Percentiles rank a stretch among this genome's conserved stretches.
Conservation (phyloP, 768 basidiomycete genomes). For the Boletus reticuloceps region DNA sequence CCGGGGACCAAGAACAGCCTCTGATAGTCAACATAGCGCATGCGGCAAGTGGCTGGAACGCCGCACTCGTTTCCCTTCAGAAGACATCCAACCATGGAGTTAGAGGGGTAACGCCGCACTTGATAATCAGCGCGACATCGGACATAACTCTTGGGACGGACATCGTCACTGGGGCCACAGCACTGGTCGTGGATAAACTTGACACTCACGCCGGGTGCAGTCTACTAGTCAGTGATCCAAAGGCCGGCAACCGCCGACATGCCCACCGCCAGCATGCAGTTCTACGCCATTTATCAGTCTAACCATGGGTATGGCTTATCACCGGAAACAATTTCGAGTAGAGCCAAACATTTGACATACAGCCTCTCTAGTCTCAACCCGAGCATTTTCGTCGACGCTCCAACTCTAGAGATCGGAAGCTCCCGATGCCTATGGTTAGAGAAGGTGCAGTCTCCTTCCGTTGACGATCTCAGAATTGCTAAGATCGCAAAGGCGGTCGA, state of each 20-base stretch:
- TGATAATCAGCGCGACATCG: not conserved
- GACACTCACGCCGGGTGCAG: no score
- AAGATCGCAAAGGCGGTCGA: not conserved
- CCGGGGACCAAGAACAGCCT: no score
- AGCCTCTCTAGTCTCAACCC: no score
- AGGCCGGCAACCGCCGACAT: not conserved
- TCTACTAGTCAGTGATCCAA: not conserved
- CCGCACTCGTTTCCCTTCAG: not conserved
- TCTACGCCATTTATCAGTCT: conserved; percentile 15
- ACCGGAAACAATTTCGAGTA: no score
- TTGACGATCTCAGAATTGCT: conserved; percentile 2
- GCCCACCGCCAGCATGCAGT: not conserved
- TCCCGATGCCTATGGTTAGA: no score
- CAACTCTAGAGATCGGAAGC: no score
- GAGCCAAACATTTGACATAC: no score
- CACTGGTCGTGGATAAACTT: no score
- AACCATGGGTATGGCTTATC: conserved; percentile 11
- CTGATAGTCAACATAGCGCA: no score
- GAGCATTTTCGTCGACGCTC: no score
- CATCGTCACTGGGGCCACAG: no score
- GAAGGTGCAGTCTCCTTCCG: conserved; percentile 3
- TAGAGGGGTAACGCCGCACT: conserved; percentile 14
- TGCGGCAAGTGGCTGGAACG: not conserved
- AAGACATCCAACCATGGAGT: conserved; percentile 6
- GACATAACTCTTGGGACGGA: no score